These are phyloP conservation scores for Solanum hybrid DNA, from an alignment of 305 asterid genomes.

Conservation along the genomic window DNA sequence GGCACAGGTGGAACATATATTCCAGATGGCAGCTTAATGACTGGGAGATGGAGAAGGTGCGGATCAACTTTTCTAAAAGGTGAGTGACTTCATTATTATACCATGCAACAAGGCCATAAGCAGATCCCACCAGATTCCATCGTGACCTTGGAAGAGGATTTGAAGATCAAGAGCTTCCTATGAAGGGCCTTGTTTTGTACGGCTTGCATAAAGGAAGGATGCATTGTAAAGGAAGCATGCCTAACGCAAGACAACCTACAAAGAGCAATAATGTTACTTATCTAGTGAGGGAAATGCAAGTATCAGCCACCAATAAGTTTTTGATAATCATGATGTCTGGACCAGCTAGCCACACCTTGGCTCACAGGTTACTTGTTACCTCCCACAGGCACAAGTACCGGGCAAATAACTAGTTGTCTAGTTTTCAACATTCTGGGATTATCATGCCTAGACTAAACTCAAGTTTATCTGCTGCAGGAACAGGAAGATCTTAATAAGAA, in stretches of 20 bases:
- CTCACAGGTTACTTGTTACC: background rate
- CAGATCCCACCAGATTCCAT: background rate
- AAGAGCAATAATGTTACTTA: background rate
- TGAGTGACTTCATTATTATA: background rate
- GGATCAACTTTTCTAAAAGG: background rate
- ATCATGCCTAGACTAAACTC: background rate
- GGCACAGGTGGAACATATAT: background rate
- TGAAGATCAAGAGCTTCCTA: background rate
- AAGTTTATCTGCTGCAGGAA: background rate
- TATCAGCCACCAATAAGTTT: background rate
- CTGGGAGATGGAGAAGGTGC: background rate
- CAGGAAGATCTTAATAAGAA: background rate
- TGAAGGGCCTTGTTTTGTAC: background rate
- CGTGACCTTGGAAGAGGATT: background rate
- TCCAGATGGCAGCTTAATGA: background rate
- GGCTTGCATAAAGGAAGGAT: background rate
- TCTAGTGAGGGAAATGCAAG: background rate
- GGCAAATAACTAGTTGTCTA: background rate
- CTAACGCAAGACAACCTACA: background rate
- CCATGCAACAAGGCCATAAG: background rate
- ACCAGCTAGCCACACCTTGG: background rate
- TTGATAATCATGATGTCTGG: background rate
- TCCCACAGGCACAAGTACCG: background rate
- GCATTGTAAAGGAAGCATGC: background rate
- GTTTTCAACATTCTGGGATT: background rate